These are phyloP conservation scores for Yamadazyma blattariae DNA, from an alignment of 1,139 yeast genomes.

Conservation along the genomic window DNA sequence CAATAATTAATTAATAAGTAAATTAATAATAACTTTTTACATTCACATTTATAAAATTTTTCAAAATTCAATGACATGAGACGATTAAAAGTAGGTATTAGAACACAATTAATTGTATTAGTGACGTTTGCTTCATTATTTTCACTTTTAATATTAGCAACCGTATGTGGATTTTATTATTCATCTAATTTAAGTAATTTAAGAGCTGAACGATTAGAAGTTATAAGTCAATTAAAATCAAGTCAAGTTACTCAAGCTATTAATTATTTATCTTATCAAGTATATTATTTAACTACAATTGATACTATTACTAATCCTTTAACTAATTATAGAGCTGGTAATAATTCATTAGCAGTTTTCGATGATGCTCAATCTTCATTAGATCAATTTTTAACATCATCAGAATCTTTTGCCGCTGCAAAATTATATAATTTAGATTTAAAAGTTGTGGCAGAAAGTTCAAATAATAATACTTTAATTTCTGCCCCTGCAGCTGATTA, in stretches of 20 bases:
- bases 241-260: constrained; percentile 74
- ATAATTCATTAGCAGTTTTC: constrained; percentile 44
- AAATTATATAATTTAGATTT: constrained; percentile 60
- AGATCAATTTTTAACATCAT: constrained; percentile 60
- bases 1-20: no score
- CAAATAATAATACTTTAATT: constrained; percentile 28
- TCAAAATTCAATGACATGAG: constrained; percentile 23
- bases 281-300: constrained; percentile 63
- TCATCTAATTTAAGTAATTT: constrained; percentile 59
- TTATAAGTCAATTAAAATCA: constrained; percentile 77
- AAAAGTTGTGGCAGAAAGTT: constrained; percentile 31
- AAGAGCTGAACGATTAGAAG: constrained; percentile 68
- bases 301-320: constrained; percentile 61
- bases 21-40: no score
- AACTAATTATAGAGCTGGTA: constrained; percentile 68
- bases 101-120: constrained; percentile 75
- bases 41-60: background rate
- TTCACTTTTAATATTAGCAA: constrained; percentile 72
- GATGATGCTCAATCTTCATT: constrained; percentile 42
- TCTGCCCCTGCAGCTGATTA: constrained; percentile 30
- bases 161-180: constrained; percentile 79
- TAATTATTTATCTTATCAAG: constrained; percentile 63
- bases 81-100: constrained; percentile 49
- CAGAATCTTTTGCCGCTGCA: constrained; percentile 64
- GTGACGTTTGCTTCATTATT: constrained; percentile 75